These are phyloP conservation scores for Mangifera indica DNA, from an alignment of 345 rosid species.

Conservation along the genomic window DNA sequence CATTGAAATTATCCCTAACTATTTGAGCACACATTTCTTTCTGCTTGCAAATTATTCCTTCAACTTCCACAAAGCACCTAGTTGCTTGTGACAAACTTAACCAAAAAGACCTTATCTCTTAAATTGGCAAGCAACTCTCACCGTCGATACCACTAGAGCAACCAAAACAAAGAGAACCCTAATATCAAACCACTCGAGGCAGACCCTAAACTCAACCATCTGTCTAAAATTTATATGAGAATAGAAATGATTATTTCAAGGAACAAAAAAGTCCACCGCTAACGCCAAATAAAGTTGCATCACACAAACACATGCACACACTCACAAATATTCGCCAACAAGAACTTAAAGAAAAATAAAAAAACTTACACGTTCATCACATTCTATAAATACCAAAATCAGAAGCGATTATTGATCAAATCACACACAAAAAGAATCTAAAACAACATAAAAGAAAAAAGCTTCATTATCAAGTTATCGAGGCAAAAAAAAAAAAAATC, in stretches of 20 bases:
- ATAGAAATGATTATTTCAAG: neutral
- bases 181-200: neutral
- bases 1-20: neutral
- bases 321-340: neutral
- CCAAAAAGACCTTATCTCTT: neutral
- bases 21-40: neutral
- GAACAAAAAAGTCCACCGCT: neutral
- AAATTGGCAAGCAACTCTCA: neutral
- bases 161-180: neutral
- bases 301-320: neutral
- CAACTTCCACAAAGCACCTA: neutral
- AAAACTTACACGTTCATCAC: neutral
- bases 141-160: neutral
- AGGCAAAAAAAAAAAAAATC: neutral
- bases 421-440: neutral
- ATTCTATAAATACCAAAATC: neutral
- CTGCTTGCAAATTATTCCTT: neutral
- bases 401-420: neutral
- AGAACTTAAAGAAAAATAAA: neutral
- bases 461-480: neutral
- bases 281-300: neutral
- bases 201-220: constrained; percentile 5
- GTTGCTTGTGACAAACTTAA: neutral
- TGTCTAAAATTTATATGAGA: neutral
- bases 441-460: neutral